Percentiles rank a stretch among this genome's conserved stretches.
Evolutionary conservation across 306 rosid species (phyloP).

Genomic region (Cucumis hystrix): DNA sequence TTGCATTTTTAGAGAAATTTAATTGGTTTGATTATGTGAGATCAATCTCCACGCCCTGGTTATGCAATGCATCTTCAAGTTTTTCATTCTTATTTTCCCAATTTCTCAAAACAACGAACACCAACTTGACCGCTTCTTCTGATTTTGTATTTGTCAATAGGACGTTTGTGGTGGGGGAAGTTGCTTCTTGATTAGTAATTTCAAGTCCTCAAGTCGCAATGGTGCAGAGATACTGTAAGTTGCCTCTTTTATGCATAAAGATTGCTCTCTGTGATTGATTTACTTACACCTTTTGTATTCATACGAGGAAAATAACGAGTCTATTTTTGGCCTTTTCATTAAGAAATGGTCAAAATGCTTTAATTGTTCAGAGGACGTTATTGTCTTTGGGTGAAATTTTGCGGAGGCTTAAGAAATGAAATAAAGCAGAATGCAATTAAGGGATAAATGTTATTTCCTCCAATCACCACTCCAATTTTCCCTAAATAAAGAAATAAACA

Average conservation of each 20-base stretch:
- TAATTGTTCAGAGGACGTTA: not conserved
- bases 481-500: not conserved
- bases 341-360: not conserved
- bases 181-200: constrained; percentile 59
- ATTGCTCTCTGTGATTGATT: not conserved
- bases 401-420: not conserved
- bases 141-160: constrained; percentile 21
- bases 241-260: not conserved
- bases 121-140: not conserved
- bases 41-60: not conserved
- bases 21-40: not conserved
- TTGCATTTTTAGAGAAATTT: not conserved
- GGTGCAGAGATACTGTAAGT: constrained; percentile 63
- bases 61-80: not conserved
- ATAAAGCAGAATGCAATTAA: not conserved
- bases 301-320: not conserved
- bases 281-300: not conserved
- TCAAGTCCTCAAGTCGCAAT: constrained; percentile 31
- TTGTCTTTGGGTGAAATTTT: not conserved
- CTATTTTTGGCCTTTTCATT: not conserved
- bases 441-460: not conserved
- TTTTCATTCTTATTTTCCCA: not conserved
- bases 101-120: not conserved
- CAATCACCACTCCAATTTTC: not conserved
- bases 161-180: constrained; percentile 69